Conservation (phyloP, 106 monocot genomes). For the Dendrobium chrysotoxum region DNA sequence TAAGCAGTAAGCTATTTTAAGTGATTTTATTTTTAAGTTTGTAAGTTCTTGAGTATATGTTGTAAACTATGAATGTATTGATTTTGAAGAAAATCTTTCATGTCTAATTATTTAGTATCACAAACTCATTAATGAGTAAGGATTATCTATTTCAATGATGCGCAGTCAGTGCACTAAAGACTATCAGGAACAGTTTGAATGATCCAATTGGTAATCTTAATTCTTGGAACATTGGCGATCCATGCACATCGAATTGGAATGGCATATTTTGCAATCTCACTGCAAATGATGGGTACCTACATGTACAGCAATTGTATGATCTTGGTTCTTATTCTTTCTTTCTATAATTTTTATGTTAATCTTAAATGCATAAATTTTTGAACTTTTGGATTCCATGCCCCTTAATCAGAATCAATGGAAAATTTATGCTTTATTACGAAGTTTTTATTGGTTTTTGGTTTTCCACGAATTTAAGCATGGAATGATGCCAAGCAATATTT, state of each 20-base stretch:
- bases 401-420: background rate
- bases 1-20: no score
- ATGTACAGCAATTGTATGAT: slow-evolving; percentile 54
- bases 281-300: slow-evolving; percentile 32
- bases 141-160: slow-evolving; percentile 11
- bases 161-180: slow-evolving; percentile 36
- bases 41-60: background rate
- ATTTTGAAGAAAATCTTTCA: background rate
- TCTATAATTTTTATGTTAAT: background rate
- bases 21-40: background rate
- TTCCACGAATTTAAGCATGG: background rate
- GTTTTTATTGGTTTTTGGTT: background rate
- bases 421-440: background rate
- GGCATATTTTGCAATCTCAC: slow-evolving; percentile 31
- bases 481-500: no score
- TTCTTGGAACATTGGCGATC: slow-evolving; percentile 56
- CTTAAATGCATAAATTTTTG: background rate
- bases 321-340: background rate
- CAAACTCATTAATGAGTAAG: background rate
- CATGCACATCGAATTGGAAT: slow-evolving; percentile 53
- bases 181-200: slow-evolving; percentile 32
- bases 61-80: background rate
- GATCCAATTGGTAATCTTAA: slow-evolving; percentile 44
- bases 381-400: background rate
- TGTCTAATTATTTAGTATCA: background rate